phyloP scores from a whole-genome alignment of 768 basidiomycete genomes.

The Megacollybia marginata region DNA sequence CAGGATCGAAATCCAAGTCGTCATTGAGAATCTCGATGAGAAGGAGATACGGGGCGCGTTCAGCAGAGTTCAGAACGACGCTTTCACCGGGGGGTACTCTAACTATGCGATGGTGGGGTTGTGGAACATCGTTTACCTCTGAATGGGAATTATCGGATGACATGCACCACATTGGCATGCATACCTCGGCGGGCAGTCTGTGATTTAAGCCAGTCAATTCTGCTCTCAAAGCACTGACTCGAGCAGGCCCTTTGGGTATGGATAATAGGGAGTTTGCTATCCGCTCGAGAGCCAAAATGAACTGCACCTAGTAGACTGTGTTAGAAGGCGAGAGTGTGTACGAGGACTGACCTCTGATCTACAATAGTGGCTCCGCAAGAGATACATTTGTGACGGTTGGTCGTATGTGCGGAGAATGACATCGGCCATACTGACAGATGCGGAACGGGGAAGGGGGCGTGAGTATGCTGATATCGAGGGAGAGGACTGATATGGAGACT shows the following conservation, averaged over 20 bases:
- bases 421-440: constrained; percentile 40
- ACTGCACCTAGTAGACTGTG: constrained; percentile 54
- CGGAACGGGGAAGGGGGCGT: constrained; percentile 35
- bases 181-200: constrained; percentile 93
- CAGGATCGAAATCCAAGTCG: constrained; percentile 90
- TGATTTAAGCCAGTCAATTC: constrained; percentile 95
- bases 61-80: constrained; percentile 96
- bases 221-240: constrained; percentile 92
- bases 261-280: constrained; percentile 89
- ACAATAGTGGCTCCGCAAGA: constrained; percentile 83
- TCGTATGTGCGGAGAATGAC: constrained; percentile 64
- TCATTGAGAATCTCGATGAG: constrained; percentile 85
- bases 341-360: constrained; percentile 59
- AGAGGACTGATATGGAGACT: constrained; percentile 60
- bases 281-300: constrained; percentile 81
- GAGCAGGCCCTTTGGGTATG: constrained; percentile 79
- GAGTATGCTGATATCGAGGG: constrained; percentile 57
- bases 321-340: constrained; percentile 4
- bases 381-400: constrained; percentile 53
- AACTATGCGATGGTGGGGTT: constrained; percentile 90
- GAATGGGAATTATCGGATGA: constrained; percentile 54
- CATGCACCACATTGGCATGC: constrained; percentile 83
- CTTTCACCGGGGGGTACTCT: constrained; percentile 97
- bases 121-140: constrained; percentile 29
- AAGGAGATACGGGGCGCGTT: constrained; percentile 89